phyloP scores from a whole-genome alignment of 129 eudicot species.

The Erigeron canadensis region DNA sequence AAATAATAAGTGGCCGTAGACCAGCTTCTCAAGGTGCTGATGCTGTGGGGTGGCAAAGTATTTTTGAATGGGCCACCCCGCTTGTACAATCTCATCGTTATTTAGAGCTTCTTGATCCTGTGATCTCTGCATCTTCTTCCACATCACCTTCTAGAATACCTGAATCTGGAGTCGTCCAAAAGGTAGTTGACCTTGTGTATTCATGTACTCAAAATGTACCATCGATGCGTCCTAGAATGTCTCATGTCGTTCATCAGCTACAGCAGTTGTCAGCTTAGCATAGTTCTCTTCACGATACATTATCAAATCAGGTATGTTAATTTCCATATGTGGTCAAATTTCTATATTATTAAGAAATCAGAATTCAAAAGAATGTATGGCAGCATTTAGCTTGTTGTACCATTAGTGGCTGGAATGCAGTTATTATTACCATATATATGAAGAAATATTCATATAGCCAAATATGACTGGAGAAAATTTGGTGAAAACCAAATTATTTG shows the following conservation, averaged over 20 bases:
- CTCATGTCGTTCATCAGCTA: slow-evolving; percentile 95
- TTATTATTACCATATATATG: slow-evolving; percentile 16
- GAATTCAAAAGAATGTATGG: slow-evolving; percentile 1
- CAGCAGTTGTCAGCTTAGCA: slow-evolving; percentile 68
- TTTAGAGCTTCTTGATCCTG: slow-evolving; percentile 76
- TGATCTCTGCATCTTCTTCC: slow-evolving; percentile 58
- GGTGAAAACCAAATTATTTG: not conserved
- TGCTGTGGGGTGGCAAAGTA: slow-evolving; percentile 85
- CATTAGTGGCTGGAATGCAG: slow-evolving; percentile 16
- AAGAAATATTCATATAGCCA: slow-evolving; percentile 10
- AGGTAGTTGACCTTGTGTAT: slow-evolving; percentile 90
- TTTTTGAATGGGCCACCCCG: slow-evolving; percentile 97
- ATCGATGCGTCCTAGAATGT: slow-evolving; percentile 95
- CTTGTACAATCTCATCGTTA: slow-evolving; percentile 79
- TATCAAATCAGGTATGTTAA: not conserved
- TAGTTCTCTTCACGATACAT: slow-evolving; percentile 10
- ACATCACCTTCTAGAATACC: slow-evolving; percentile 59
- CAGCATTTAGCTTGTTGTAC: slow-evolving; percentile 21
- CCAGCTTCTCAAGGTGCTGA: slow-evolving; percentile 85
- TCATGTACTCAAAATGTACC: slow-evolving; percentile 93
- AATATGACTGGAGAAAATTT: not conserved
- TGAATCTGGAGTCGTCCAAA: slow-evolving; percentile 81
- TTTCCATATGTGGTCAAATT: not conserved
- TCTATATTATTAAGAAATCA: not conserved
- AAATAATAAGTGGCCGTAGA: slow-evolving; percentile 74